Conservation (phyloP, 495 filamentous ascomycete genomes). For the Trypethelium eluteriae region DNA sequence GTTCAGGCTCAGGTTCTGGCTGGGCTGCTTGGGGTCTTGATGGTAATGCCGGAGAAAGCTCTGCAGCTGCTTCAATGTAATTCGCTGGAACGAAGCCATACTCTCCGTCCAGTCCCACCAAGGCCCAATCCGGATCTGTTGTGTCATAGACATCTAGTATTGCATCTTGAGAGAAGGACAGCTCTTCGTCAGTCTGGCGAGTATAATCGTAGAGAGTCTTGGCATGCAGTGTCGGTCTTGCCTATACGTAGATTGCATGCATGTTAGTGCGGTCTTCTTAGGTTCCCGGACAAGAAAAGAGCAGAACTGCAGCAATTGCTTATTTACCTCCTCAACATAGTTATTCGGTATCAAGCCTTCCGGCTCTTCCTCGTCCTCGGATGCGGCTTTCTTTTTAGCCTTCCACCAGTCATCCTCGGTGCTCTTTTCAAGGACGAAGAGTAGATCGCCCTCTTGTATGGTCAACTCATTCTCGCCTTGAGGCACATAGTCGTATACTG, state of each 20-base stretch:
- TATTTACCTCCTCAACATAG: conserved; percentile 88
- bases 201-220: conserved; percentile 94
- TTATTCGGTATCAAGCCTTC: conserved; percentile 90
- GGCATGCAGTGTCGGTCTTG: conserved; percentile 57
- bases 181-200: conserved; percentile 93
- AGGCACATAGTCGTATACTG: conserved; percentile 87
- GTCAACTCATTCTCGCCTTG: conserved; percentile 82
- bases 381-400: conserved; percentile 90
- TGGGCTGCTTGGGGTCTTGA: conserved; percentile 29
- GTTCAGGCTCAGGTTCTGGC: conserved; percentile 26
- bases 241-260: conserved; percentile 14
- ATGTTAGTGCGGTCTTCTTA: neutral
- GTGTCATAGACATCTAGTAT: conserved; percentile 77
- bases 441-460: conserved; percentile 79
- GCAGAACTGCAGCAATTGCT: conserved; percentile 6
- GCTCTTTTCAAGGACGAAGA: conserved; percentile 88
- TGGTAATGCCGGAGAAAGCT: conserved; percentile 13
- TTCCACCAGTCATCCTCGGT: conserved; percentile 95
- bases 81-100: conserved; percentile 96
- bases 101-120: conserved; percentile 76
- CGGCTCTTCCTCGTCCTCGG: conserved; percentile 88
- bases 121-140: conserved; percentile 91
- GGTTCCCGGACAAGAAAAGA: neutral
- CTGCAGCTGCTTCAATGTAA: conserved; percentile 62
- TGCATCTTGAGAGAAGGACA: conserved; percentile 90